A percentile compares a stretch with the other conserved stretches of the same genome.
These are phyloP conservation scores for Penicillium flavigenum DNA, from an alignment of 495 filamentous ascomycete species.

Conservation along the genomic window DNA sequence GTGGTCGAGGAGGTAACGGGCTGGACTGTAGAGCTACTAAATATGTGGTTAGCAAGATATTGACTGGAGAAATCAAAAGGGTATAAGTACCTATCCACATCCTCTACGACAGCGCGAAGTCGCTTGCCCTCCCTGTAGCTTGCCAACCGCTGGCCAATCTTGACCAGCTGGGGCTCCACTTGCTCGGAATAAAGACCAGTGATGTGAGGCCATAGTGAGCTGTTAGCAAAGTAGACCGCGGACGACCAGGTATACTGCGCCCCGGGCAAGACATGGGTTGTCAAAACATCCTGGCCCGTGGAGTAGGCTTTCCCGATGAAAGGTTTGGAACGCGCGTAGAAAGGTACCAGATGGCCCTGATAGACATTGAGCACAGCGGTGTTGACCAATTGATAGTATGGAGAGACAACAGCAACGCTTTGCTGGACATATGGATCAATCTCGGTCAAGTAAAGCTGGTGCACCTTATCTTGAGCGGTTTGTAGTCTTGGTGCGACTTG, in stretches of 20 bases:
- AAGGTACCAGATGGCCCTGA: constrained; percentile 69
- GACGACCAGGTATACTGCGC: constrained; percentile 66
- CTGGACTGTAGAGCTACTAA: constrained; percentile 32
- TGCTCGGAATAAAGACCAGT: constrained; percentile 80
- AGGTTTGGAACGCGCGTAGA: constrained; percentile 69
- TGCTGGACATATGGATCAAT: constrained; percentile 74
- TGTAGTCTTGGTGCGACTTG: constrained; percentile 71
- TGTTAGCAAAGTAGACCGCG: constrained; percentile 64
- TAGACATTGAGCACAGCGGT: constrained; percentile 63
- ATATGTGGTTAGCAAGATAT: constrained; percentile 23
- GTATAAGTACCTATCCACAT: constrained; percentile 48
- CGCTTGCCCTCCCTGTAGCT: constrained; percentile 71
- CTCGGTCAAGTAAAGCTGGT: constrained; percentile 63
- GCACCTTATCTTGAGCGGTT: constrained; percentile 56
- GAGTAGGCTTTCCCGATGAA: constrained; percentile 70
- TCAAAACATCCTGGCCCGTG: constrained; percentile 61
- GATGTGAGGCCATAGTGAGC: constrained; percentile 75
- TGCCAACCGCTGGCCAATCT: constrained; percentile 86
- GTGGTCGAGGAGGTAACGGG: constrained; percentile 28
- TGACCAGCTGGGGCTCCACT: constrained; percentile 91
- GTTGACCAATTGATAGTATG: constrained; percentile 68
- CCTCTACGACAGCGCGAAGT: constrained; percentile 56
- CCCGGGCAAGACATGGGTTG: constrained; percentile 71
- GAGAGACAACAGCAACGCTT: constrained; percentile 53
- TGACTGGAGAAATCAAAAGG: background rate